These are phyloP conservation scores for Rusavskia elegans DNA, from an alignment of 495 filamentous ascomycete species.

Conservation along the genomic window DNA sequence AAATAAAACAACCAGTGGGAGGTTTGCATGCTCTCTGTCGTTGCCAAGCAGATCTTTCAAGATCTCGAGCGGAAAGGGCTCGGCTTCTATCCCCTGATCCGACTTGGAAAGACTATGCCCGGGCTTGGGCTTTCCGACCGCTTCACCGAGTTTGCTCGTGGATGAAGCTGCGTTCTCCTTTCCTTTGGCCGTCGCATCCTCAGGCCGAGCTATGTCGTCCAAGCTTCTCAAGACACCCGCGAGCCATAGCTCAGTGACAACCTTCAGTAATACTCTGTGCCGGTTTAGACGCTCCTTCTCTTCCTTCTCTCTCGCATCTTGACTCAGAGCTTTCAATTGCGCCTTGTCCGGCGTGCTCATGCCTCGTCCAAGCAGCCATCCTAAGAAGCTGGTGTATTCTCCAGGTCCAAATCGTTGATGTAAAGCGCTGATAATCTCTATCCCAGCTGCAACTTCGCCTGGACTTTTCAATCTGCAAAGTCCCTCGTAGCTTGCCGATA, in stretches of 20 bases:
- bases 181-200: constrained; percentile 57
- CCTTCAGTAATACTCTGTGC: constrained; percentile 71
- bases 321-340: constrained; percentile 57
- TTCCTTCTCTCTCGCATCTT: constrained; percentile 81
- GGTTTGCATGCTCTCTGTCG: constrained; percentile 79
- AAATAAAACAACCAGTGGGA: constrained; percentile 83
- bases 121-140: constrained; percentile 36
- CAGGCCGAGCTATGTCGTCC: constrained; percentile 74
- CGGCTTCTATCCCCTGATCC: constrained; percentile 34
- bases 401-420: constrained; percentile 88
- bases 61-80: constrained; percentile 91
- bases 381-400: constrained; percentile 83
- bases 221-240: constrained; percentile 73
- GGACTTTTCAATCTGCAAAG: constrained; percentile 80
- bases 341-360: constrained; percentile 84
- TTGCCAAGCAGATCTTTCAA: constrained; percentile 89
- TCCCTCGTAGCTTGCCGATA: constrained; percentile 95
- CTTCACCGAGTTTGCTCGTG: constrained; percentile 35
- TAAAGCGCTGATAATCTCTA: constrained; percentile 84
- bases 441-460: constrained; percentile 76
- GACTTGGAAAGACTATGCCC: constrained; percentile 31
- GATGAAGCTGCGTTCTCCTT: constrained; percentile 37
- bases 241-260: constrained; percentile 94
- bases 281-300: constrained; percentile 84
- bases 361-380: constrained; percentile 83